phyloP scores from a whole-genome alignment of 352 stramenopile genomes.

The Paralagenidium karlingii region DNA sequence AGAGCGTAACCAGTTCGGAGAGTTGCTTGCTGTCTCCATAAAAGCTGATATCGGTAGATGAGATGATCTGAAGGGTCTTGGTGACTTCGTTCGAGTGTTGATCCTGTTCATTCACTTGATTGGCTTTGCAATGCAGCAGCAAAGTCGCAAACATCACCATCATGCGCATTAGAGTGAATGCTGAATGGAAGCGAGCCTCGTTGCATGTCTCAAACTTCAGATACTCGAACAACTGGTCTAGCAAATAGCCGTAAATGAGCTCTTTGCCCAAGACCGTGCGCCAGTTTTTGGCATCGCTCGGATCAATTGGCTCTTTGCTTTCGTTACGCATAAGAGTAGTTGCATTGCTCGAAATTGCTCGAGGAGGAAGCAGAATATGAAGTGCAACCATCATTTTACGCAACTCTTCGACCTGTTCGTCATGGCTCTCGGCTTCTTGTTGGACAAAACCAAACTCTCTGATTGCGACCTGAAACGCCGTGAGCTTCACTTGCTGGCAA shows the following conservation, averaged over 20 bases:
- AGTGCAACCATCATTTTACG: too few species aligned
- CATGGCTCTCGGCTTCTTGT: constrained; percentile 9
- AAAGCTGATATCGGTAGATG: constrained; percentile 55
- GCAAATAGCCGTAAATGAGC: too few species aligned
- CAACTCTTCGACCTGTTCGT: neutral
- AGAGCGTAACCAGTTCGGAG: constrained; percentile 44
- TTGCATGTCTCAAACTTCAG: too few species aligned
- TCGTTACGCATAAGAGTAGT: too few species aligned
- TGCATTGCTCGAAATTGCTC: too few species aligned
- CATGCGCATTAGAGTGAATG: constrained; percentile 21
- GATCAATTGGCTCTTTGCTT: too few species aligned
- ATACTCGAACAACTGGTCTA: too few species aligned
- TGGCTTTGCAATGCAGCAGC: constrained; percentile 26
- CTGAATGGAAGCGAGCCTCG: constrained; percentile 18
- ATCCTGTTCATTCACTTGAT: too few species aligned
- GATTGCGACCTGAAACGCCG: constrained; percentile 27
- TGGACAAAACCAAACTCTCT: constrained; percentile 17
- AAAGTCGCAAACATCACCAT: constrained; percentile 34
- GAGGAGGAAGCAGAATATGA: too few species aligned
- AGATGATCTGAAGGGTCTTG: constrained; percentile 70
- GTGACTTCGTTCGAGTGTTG: constrained; percentile 24
- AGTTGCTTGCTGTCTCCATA: constrained; percentile 40
- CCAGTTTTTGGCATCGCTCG: too few species aligned
- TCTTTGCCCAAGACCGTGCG: too few species aligned
- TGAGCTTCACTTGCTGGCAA: constrained; percentile 14